These are phyloP conservation scores for Plectosphaerella plurivora DNA, from an alignment of 2,329 filamentous ascomycete species.

Conservation along the genomic window DNA sequence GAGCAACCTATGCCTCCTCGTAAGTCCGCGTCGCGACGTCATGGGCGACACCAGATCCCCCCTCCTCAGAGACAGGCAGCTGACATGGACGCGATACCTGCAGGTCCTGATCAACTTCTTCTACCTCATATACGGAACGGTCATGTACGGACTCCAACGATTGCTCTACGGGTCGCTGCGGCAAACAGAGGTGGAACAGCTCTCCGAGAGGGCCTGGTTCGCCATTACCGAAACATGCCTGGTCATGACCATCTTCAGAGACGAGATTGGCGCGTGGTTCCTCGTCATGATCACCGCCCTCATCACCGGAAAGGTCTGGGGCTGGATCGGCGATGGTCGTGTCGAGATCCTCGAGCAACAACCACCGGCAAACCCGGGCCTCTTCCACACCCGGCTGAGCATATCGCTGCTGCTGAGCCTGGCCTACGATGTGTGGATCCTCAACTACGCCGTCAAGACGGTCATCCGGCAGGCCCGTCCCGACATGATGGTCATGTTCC, in stretches of 20 bases:
- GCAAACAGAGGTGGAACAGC: slow-evolving; percentile 90
- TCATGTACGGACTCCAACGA: slow-evolving; percentile 84
- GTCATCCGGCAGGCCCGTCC: slow-evolving; percentile 86
- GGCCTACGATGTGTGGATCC: slow-evolving; percentile 73
- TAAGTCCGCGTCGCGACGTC: slow-evolving; percentile 33
- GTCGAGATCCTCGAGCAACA: slow-evolving; percentile 95
- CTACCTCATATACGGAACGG: slow-evolving; percentile 72
- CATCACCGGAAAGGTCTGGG: slow-evolving; percentile 94
- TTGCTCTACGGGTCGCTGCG: slow-evolving; percentile 87
- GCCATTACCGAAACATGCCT: slow-evolving; percentile 94
- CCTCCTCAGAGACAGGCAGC: neutral
- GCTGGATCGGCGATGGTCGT: slow-evolving; percentile 93
- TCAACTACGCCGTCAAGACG: slow-evolving; percentile 74
- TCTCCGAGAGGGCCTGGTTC: slow-evolving; percentile 98
- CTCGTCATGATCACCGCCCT: slow-evolving; percentile 93
- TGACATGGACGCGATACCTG: neutral
- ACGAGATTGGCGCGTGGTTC: slow-evolving; percentile 92
- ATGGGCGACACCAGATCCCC: neutral
- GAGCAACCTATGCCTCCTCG: slow-evolving; percentile 92
- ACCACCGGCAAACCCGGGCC: slow-evolving; percentile 77
- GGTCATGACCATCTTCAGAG: slow-evolving; percentile 97
- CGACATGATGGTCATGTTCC: slow-evolving; percentile 99
- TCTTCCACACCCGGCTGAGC: slow-evolving; percentile 82
- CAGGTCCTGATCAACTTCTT: slow-evolving; percentile 89
- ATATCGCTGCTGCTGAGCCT: slow-evolving; percentile 76